Evolutionary conservation across 208 protist genomes (phyloP), one percentile per base, ranked within the genome.

Genomic region (Endotrypanum monterogeii): DNA sequence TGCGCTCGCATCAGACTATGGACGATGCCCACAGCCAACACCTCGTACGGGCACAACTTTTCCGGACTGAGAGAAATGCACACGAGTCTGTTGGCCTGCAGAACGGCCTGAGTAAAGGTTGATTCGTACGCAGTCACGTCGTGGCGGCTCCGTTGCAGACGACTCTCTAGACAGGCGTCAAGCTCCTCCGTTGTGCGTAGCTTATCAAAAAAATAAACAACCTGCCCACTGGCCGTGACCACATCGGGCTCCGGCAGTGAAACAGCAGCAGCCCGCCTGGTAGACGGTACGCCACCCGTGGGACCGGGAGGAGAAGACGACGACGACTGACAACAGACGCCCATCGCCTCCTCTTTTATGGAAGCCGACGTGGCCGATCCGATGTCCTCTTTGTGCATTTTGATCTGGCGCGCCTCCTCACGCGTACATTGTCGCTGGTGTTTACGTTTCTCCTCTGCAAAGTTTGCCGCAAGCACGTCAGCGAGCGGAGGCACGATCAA

Each of bases 121-220:
- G 74, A 76, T 73, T 96, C 93, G 73, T 97, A 97, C 28, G 80
- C 79, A 2, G 83, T 66, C 20, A 97, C 91, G 74, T 92, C 84
- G 74, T 97, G 88, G 8, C 23, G 71, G 39, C 3, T 66, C 6
- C 90, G 89, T 48, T 89, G 77, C 50, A 97, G 83, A 2, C 93
- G 85, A 52, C 85, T 70, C 79, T 94, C 89, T 16, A 95, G 65
- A 70, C 86, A 91, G 56, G 39, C 79, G 61, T 89, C 83, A 55
- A 97, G 60, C 74, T 94, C 86, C 68, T 92, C 89, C 16, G 84
- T 73, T 1, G 89, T 93, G 48, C 67, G 69, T 57, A 97, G 81
- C 52, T 90, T 91, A 69, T 96, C 91, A 71, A 97, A 97, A 67
- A 95, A 97, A 80, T 85, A 94, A 20, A 97, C 89, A 14, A 75